These are phyloP conservation scores for Dianthus caryophyllus DNA, from an alignment of 148 eudicot genomes.

Conservation along the genomic window DNA sequence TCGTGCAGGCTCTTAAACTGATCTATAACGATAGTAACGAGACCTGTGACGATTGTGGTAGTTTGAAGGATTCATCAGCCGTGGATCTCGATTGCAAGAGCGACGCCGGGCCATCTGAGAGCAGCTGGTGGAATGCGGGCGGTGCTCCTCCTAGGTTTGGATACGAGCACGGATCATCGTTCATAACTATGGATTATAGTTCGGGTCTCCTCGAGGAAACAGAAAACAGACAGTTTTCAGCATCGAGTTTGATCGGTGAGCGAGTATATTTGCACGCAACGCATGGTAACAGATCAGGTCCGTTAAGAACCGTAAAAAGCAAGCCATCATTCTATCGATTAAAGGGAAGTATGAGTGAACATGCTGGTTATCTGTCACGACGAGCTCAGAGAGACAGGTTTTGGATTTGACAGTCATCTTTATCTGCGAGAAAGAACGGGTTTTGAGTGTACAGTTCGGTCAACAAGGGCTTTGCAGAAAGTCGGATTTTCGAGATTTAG, in stretches of 20 bases:
- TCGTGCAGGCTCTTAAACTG: slow-evolving; percentile 91
- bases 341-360: slow-evolving; percentile 87
- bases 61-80: slow-evolving; percentile 69
- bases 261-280: slow-evolving; percentile 42
- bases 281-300: slow-evolving; percentile 93
- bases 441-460: slow-evolving; percentile 53
- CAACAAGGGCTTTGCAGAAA: slow-evolving; percentile 28
- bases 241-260: slow-evolving; percentile 48
- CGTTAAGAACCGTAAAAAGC: slow-evolving; percentile 65
- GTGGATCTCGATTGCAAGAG: slow-evolving; percentile 69
- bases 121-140: slow-evolving; percentile 93
- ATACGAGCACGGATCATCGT: slow-evolving; percentile 64
- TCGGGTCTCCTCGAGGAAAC: slow-evolving; percentile 72
- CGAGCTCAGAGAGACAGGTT: slow-evolving; percentile 42
- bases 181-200: slow-evolving; percentile 90
- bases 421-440: slow-evolving; percentile 16
- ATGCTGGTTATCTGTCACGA: slow-evolving; percentile 49
- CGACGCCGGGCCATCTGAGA: slow-evolving; percentile 67
- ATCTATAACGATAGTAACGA: slow-evolving; percentile 71
- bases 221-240: slow-evolving; percentile 61
- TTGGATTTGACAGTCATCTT: slow-evolving; percentile 41
- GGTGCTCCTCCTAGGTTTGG: slow-evolving; percentile 47
- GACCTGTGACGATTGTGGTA: slow-evolving; percentile 63
- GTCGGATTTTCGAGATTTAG: slow-evolving; percentile 18
- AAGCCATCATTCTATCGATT: slow-evolving; percentile 53